Conservation (phyloP, 495 filamentous ascomycete genomes). For the Bacidia gigantensis region DNA sequence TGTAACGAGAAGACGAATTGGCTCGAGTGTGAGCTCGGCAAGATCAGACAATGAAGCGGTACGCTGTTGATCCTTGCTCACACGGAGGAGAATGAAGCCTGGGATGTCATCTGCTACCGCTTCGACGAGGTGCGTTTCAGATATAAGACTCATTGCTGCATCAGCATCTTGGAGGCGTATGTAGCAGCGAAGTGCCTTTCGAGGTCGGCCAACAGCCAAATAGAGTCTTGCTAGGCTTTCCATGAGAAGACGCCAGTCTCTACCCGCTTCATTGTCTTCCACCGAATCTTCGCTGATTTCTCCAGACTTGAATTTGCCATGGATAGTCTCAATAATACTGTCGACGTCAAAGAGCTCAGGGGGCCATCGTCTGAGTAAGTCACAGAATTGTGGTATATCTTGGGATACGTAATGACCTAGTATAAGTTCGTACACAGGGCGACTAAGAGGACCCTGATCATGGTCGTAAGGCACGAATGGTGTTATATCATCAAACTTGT, state of each 20-base stretch:
- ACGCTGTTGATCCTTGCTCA: constrained; percentile 57
- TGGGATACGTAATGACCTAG: constrained; percentile 70
- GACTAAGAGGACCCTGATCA: constrained; percentile 63
- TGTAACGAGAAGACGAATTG: constrained; percentile 73
- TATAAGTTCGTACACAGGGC: constrained; percentile 73
- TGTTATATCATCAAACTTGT: constrained; percentile 79
- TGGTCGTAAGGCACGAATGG: constrained; percentile 62
- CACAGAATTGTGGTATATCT: constrained; percentile 53
- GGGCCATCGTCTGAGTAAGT: constrained; percentile 75
- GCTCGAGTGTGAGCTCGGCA: constrained; percentile 62
- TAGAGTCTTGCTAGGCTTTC: constrained; percentile 73
- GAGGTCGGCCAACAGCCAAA: constrained; percentile 60
- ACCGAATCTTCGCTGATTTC: constrained; percentile 56
- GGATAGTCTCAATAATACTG: constrained; percentile 53
- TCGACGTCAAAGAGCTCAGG: constrained; percentile 68
- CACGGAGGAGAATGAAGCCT: constrained; percentile 72
- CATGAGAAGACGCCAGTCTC: constrained; percentile 75
- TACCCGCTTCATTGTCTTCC: constrained; percentile 46
- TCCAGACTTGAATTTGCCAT: constrained; percentile 55
- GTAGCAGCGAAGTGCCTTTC: constrained; percentile 76
- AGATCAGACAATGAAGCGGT: constrained; percentile 56
- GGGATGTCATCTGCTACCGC: constrained; percentile 79
- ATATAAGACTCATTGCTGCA: constrained; percentile 69
- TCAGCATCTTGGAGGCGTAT: constrained; percentile 86
- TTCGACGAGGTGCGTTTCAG: constrained; percentile 70